These are phyloP conservation scores for Avena atlantica DNA, from an alignment of 176 grass and related monocot species.

Conservation along the genomic window DNA sequence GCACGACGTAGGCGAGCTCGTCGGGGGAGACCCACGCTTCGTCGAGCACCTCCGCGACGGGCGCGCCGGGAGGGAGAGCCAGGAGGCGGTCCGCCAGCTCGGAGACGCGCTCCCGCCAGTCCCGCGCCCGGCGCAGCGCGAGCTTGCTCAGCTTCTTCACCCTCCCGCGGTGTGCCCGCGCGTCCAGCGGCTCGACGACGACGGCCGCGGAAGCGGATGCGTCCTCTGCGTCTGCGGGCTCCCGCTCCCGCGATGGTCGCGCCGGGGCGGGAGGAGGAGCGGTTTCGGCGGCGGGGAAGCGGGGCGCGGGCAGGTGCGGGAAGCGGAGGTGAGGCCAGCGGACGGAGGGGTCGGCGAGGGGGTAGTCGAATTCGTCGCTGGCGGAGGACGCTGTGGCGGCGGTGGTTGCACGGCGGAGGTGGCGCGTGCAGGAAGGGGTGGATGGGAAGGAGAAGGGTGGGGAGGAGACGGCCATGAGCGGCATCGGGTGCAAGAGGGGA, in stretches of 20 bases:
- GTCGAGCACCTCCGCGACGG: constrained; percentile 70
- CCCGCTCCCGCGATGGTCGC: not conserved
- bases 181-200: constrained; percentile 71
- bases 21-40: constrained; percentile 56
- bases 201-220: not conserved
- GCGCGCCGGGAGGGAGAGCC: constrained; percentile 53
- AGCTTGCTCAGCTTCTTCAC: constrained; percentile 89
- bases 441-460: constrained; percentile 42
- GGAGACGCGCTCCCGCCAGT: constrained; percentile 74
- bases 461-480: constrained; percentile 58
- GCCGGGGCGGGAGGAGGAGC: constrained; percentile 13
- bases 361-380: constrained; percentile 66
- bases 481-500: constrained; percentile 28
- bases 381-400: constrained; percentile 31
- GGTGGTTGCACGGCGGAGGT: constrained; percentile 42
- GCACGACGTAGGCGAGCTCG: constrained; percentile 76
- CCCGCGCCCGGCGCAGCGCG: constrained; percentile 72
- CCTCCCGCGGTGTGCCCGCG: constrained; percentile 61
- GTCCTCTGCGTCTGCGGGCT: constrained; percentile 26
- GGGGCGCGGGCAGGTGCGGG: constrained; percentile 56
- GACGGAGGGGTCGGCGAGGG: constrained; percentile 76
- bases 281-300: constrained; percentile 34
- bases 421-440: not conserved
- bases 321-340: constrained; percentile 89
- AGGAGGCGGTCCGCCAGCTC: constrained; percentile 64